Evolutionary conservation across 441 rosid genomes (phyloP), one percentile per base, ranked within the genome.

Genomic region (Hura crepitans): DNA sequence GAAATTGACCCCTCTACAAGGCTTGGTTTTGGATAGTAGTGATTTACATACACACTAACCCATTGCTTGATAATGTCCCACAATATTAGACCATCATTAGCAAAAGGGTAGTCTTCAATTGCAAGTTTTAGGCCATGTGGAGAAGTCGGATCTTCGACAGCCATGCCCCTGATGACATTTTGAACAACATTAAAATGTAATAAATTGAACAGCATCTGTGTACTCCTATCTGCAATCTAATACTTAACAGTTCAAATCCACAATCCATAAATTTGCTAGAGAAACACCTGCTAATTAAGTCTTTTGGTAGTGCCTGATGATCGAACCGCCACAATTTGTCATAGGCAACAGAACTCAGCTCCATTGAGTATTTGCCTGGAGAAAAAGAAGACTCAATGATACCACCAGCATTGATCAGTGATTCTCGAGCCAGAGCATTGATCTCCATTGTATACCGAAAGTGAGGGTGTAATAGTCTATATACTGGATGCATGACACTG

Each of bases 371-470:
- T 71, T 77, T 86, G 5, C 82, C 82, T 0, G 85, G 90, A 45
- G 85, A 72, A 66, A 87, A 89, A 11, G 79, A 47, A 18, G 56
- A 55, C 80, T 91, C 93, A 35, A 89, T 87, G 77, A 86, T 68
- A 14, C 97, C 96, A 25, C 63, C 85, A 1, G 86, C 87, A 62
- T 78, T 86, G 75, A 89, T 46, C 13, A 87, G 85, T 9, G 74
- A 67, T 60, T 73, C 76, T 27, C 92, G 84, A 49, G 97, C 90
- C 10, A 87, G 75, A 35, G 90, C 85, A 70, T 91, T 91, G 79
- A 87, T 87, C 72, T 87, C 92, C 85, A 91, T 84, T 18, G 96
- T 89, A 84, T 91, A 91, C 6, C 96, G 80, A 73, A 91, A 88
- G 68, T 91, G 93, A 3, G 97, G 97, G 33, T 74, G 82, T 27